Evolutionary conservation across 164 flowering plant species (phyloP).

Genomic region (Pachysandra terminalis): DNA sequence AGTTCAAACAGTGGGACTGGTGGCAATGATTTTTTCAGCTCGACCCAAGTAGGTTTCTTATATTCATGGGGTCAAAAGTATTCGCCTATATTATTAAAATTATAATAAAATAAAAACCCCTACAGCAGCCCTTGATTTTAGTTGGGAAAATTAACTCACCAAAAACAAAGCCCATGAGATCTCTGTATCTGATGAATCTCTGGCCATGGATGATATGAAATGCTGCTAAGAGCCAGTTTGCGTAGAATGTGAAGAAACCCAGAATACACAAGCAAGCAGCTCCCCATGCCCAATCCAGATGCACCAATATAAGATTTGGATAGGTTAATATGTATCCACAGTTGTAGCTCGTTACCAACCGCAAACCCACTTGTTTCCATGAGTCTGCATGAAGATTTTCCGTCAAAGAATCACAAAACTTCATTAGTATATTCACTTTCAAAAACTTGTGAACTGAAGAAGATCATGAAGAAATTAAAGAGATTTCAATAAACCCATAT

Average conservation of each 20-base stretch:
- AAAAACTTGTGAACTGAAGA: too few relatives aligned
- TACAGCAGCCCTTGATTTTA: too few relatives aligned
- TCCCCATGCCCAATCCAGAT: conserved; percentile 60
- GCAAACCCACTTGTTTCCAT: conserved; percentile 54
- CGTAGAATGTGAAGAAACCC: conserved; percentile 33
- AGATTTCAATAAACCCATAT: not conserved
- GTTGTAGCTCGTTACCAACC: conserved; percentile 44
- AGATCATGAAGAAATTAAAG: too few relatives aligned
- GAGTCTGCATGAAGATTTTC: too few relatives aligned
- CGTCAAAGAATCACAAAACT: not conserved
- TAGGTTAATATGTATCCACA: conserved; percentile 50
- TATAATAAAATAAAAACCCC: too few relatives aligned
- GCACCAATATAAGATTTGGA: conserved; percentile 49
- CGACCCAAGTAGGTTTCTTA: too few relatives aligned
- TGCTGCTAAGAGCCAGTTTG: conserved; percentile 52
- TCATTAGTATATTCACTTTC: too few relatives aligned
- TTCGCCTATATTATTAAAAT: too few relatives aligned
- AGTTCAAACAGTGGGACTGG: too few relatives aligned
- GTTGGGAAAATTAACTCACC: conserved; percentile 26
- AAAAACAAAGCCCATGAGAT: conserved; percentile 49
- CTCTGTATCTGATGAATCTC: conserved; percentile 63
- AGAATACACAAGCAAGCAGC: conserved; percentile 27
- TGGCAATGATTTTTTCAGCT: too few relatives aligned
- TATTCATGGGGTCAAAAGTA: too few relatives aligned
- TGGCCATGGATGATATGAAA: conserved; percentile 48